Conservation (phyloP, 805 yeast genomes). For the Suhomyces sp. region DNA sequence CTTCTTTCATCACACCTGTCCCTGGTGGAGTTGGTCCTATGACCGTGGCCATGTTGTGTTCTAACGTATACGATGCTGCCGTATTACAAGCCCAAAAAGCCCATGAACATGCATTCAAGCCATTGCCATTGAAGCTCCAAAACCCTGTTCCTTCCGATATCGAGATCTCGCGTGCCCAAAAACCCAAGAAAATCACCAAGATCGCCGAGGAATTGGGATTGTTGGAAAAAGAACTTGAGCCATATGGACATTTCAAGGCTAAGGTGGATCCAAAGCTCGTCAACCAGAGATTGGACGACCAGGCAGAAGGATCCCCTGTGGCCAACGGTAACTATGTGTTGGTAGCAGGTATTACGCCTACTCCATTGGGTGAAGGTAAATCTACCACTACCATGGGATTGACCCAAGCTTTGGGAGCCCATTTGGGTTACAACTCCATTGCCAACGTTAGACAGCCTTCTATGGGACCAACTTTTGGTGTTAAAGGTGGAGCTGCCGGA, state of each 20-base stretch:
- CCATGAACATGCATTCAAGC: slow-evolving; percentile 48
- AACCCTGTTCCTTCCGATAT: slow-evolving; percentile 79
- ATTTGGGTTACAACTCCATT: slow-evolving; percentile 61
- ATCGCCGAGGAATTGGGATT: slow-evolving; percentile 71
- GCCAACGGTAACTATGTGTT: slow-evolving; percentile 71
- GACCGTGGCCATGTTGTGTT: slow-evolving; percentile 89
- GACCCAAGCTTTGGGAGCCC: slow-evolving; percentile 79
- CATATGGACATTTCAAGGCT: slow-evolving; percentile 73
- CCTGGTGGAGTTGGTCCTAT: slow-evolving; percentile 94
- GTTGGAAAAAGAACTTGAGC: slow-evolving; percentile 65
- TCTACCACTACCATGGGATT: slow-evolving; percentile 81
- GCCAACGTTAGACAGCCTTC: slow-evolving; percentile 87
- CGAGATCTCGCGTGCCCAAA: slow-evolving; percentile 73
- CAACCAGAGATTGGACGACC: slow-evolving; percentile 47
- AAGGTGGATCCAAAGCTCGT: slow-evolving; percentile 54
- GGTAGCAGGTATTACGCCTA: slow-evolving; percentile 83
- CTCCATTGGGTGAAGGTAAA: slow-evolving; percentile 84
- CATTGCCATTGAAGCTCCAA: slow-evolving; percentile 54
- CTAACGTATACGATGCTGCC: slow-evolving; percentile 81
- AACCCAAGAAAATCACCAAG: slow-evolving; percentile 65
- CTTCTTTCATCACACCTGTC: slow-evolving; percentile 75
- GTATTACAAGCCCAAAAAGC: slow-evolving; percentile 49
- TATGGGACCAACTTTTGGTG: slow-evolving; percentile 87
- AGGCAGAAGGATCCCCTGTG: slow-evolving; percentile 61
- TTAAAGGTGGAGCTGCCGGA: slow-evolving; percentile 90